Evolutionary conservation across 192 early-diverging fungal species (phyloP).

Genomic region (Coemansia sp.): DNA sequence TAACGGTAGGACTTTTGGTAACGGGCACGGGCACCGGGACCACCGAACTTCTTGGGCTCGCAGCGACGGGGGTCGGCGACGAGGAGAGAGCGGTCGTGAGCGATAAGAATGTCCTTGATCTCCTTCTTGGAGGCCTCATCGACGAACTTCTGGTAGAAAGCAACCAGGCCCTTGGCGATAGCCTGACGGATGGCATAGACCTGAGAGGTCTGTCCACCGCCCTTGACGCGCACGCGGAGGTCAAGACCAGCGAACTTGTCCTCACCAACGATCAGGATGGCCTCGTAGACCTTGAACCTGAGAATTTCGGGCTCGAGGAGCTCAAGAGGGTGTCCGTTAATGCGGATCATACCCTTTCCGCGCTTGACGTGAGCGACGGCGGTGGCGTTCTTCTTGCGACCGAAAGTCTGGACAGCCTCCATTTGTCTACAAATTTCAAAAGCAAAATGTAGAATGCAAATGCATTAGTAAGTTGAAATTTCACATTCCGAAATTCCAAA

Average conservation of each 20-base stretch:
- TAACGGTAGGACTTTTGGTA: constrained; percentile 93
- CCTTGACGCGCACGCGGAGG: constrained; percentile 95
- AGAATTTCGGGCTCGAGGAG: constrained; percentile 97
- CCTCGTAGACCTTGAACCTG: constrained; percentile 98
- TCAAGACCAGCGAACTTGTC: constrained; percentile 96
- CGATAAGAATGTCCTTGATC: constrained; percentile 90
- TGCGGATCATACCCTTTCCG: constrained; percentile 95
- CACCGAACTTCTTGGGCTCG: constrained; percentile 99
- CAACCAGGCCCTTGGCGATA: constrained; percentile 98
- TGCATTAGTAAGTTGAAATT: constrained; percentile 2
- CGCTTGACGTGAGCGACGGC: constrained; percentile 99
- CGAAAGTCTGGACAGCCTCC: constrained; percentile 61
- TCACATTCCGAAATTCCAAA: background rate
- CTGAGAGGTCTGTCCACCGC: constrained; percentile 98
- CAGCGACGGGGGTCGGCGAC: constrained; percentile 99
- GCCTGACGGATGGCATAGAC: constrained; percentile 99
- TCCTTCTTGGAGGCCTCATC: constrained; percentile 99
- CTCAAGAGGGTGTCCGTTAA: constrained; percentile 97
- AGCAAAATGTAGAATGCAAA: background rate
- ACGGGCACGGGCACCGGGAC: constrained; percentile 97
- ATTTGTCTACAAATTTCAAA: constrained; percentile 47
- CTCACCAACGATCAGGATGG: constrained; percentile 93
- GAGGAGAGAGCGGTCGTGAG: constrained; percentile 96
- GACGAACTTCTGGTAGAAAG: constrained; percentile 99
- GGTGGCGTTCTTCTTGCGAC: constrained; percentile 94